Percentiles rank a stretch among this genome's conserved stretches.
Conservation (phyloP, 352 stramenopile genomes). For the Stephanocyclus meneghinianus region DNA sequence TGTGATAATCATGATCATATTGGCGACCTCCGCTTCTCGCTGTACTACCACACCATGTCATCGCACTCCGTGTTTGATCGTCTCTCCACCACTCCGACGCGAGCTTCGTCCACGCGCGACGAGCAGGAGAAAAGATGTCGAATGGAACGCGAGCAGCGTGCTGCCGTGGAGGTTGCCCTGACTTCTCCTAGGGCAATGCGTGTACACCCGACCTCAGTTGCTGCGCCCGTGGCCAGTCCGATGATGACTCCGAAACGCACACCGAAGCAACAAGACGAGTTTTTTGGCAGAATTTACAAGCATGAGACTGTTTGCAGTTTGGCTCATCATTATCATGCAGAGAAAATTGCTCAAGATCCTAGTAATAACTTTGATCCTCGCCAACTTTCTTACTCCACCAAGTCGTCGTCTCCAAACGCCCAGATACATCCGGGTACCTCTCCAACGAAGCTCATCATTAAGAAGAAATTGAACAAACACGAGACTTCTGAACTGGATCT, state of each 20-base stretch:
- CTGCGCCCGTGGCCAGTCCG: not conserved
- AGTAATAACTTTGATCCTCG: not conserved
- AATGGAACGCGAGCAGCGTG: not conserved
- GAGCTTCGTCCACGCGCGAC: not conserved
- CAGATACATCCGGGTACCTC: not conserved
- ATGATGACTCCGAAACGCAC: not conserved
- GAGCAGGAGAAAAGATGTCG: not conserved
- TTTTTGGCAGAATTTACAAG: conserved; percentile 1
- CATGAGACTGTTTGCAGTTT: not conserved
- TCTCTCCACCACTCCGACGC: not conserved
- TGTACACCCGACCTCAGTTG: not conserved
- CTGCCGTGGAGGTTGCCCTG: not conserved
- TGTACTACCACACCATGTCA: conserved; percentile 3
- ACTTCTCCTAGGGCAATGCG: not conserved
- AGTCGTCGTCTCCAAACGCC: not conserved
- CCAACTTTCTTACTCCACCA: not conserved
- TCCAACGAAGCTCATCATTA: not conserved
- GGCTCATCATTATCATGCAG: not conserved
- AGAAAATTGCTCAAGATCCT: not conserved
- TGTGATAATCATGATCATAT: not conserved
- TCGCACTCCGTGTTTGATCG: conserved; percentile 2
- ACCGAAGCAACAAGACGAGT: not conserved
- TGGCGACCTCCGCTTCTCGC: not conserved
- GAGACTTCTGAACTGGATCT: not conserved
- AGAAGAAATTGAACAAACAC: not conserved